These are phyloP conservation scores for Skeletonema costatum DNA, from an alignment of 108 stramenopile species.

Conservation along the genomic window DNA sequence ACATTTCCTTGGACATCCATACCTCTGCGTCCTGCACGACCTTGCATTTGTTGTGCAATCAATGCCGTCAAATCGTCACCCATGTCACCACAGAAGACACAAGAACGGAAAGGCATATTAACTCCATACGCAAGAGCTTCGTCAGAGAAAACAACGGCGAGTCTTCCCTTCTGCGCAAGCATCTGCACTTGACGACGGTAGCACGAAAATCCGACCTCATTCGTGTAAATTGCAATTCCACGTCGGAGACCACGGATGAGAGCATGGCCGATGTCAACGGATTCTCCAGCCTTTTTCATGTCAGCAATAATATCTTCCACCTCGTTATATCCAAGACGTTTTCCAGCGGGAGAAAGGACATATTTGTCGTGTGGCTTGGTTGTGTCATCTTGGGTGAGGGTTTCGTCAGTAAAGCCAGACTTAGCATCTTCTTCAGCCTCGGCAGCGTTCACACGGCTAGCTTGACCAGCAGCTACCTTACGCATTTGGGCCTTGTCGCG, in stretches of 20 bases:
- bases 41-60: constrained; percentile 99
- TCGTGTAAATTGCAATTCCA: constrained; percentile 99
- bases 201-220: constrained; percentile 96
- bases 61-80: constrained; percentile 89
- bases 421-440: constrained; percentile 94
- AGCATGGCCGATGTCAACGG: constrained; percentile 91
- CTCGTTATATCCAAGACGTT: constrained; percentile 91
- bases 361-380: constrained; percentile 97
- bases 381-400: constrained; percentile 89
- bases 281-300: constrained; percentile 93
- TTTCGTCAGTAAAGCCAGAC: constrained; percentile 87
- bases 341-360: constrained; percentile 89
- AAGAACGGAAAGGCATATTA: constrained; percentile 99
- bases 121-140: constrained; percentile 98
- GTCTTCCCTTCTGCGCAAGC: constrained; percentile 96
- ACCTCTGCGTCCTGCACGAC: constrained; percentile 98
- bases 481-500: constrained; percentile 88
- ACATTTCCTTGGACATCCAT: constrained; percentile 99
- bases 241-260: constrained; percentile 96
- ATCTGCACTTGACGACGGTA: constrained; percentile 98
- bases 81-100: constrained; percentile 98
- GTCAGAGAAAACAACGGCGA: constrained; percentile 98
- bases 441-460: constrained; percentile 85
- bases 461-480: constrained; percentile 90
- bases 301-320: constrained; percentile 94